Evolutionary conservation across 2,329 filamentous ascomycete genomes (phyloP), one percentile per base, ranked within the genome.

Genomic region (Pleurostoma richardsiae): DNA sequence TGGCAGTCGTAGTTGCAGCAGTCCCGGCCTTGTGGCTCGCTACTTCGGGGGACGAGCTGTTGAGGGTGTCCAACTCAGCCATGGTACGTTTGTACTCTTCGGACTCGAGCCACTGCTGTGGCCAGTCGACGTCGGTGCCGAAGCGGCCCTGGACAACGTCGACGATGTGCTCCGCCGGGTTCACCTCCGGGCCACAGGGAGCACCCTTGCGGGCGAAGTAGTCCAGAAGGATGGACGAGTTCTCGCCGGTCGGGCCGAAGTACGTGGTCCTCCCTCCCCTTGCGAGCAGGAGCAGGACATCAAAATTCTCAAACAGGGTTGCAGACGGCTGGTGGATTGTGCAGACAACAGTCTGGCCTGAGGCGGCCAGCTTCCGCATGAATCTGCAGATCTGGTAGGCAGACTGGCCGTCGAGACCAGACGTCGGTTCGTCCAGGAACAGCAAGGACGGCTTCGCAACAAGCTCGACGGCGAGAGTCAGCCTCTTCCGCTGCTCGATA

Each of bases 401-500:
- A 6, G 78, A 73, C 39, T 76, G 73, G 0, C 74, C 75, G 52
- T 83, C 79, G 8, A 82, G 72, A 6, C 79, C 79, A 3, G 77
- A 81, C 0, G 74, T 77, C 0, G 74, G 74, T 54, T 85, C 82
- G 46, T 86, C 82, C n/a, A 85, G 64, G 58, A 85, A 85, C 4
- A 85, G 66, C 4, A 85, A 7, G 6, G 19, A 30, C 2, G 50
- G 50, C n/a, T 50, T 50, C 5, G 50, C 40, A 11, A 82, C 83
- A 4, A 88, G 65, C 53, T 88, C 84, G 1, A 87, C 83, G 42
- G 80, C 85, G 36, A 88, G 85, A 0, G 84, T 87, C 2, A 88
- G 67, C 30, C 84, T 74, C 66, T 88, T 88, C 4, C 73, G 59
- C 54, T 79, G 72, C 11, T 76, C 76, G 6, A 76, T 71, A 5